Evolutionary conservation across 2,329 filamentous ascomycete genomes (phyloP).

Genomic region (Monosporascus sp.): DNA sequence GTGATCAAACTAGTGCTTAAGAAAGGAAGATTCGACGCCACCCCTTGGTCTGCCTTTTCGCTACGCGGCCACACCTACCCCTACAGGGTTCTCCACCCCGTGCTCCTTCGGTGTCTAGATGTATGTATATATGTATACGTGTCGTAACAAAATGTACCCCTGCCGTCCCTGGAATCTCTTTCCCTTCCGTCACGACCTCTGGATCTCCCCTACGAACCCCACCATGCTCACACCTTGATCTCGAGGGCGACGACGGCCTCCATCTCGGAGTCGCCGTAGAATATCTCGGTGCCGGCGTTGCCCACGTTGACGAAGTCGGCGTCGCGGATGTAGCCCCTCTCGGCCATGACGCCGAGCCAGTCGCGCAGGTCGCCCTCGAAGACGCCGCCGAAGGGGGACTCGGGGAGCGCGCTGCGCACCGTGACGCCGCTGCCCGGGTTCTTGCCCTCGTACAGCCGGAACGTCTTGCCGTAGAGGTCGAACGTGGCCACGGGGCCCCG

Average conservation of each 20-base stretch:
- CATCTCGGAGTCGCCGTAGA: slow-evolving; percentile 11
- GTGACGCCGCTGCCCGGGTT: slow-evolving; percentile 16
- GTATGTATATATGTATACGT: no score
- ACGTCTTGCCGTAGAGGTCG: slow-evolving; percentile 14
- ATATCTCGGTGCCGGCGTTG: slow-evolving; percentile 17
- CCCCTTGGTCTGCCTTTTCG: no score
- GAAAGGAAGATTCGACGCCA: not conserved
- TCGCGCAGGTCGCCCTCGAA: slow-evolving; percentile 17
- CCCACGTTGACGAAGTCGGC: slow-evolving; percentile 14
- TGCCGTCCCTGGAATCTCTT: no score
- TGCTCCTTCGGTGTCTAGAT: no score
- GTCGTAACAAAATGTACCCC: no score
- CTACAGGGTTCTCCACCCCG: no score
- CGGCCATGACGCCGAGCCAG: slow-evolving; percentile 15
- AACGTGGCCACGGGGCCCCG: slow-evolving; percentile 13
- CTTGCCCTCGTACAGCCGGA: slow-evolving; percentile 17
- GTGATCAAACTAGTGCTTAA: not conserved
- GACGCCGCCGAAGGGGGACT: slow-evolving; percentile 10
- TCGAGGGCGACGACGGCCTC: not conserved
- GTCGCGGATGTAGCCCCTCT: slow-evolving; percentile 11
- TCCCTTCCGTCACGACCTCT: no score
- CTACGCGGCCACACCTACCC: no score
- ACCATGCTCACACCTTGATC: not conserved
- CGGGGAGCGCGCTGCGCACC: slow-evolving; percentile 12
- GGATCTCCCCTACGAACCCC: not conserved